phyloP scores from a whole-genome alignment of 345 rosid genomes.

The Bretschneidera sinensis region DNA sequence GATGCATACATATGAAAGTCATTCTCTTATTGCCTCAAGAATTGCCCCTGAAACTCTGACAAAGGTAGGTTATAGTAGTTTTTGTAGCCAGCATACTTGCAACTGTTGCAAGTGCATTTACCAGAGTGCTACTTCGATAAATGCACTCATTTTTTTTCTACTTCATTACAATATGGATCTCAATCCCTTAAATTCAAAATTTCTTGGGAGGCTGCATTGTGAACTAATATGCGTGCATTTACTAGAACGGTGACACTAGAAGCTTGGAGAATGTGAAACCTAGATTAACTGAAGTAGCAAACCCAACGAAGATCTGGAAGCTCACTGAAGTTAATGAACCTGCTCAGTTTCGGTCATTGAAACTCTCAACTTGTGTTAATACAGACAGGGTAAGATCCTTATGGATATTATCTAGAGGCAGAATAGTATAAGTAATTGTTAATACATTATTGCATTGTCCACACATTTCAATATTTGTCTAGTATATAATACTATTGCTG shows the following conservation, averaged over 20 bases:
- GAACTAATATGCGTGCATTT: too few relatives aligned
- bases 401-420: not conserved
- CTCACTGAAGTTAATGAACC: slow-evolving; percentile 30
- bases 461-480: not conserved
- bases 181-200: too few relatives aligned
- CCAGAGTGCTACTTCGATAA: too few relatives aligned
- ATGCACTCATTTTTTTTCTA: not conserved
- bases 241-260: slow-evolving; percentile 30
- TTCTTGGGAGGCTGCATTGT: too few relatives aligned
- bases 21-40: slow-evolving; percentile 23
- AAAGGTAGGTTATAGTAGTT: slow-evolving; percentile 14
- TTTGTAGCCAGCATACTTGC: too few relatives aligned
- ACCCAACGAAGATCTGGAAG: slow-evolving; percentile 19
- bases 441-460: not conserved
- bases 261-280: slow-evolving; percentile 21
- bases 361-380: slow-evolving; percentile 21
- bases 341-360: slow-evolving; percentile 25
- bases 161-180: not conserved
- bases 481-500: not conserved
- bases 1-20: slow-evolving; percentile 26
- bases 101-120: too few relatives aligned
- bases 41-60: slow-evolving; percentile 15
- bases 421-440: too few relatives aligned
- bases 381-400: slow-evolving; percentile 30
- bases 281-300: slow-evolving; percentile 21